phyloP scores from a whole-genome alignment of 1,284 basidiomycete genomes.

The Prillingera fragicola region DNA sequence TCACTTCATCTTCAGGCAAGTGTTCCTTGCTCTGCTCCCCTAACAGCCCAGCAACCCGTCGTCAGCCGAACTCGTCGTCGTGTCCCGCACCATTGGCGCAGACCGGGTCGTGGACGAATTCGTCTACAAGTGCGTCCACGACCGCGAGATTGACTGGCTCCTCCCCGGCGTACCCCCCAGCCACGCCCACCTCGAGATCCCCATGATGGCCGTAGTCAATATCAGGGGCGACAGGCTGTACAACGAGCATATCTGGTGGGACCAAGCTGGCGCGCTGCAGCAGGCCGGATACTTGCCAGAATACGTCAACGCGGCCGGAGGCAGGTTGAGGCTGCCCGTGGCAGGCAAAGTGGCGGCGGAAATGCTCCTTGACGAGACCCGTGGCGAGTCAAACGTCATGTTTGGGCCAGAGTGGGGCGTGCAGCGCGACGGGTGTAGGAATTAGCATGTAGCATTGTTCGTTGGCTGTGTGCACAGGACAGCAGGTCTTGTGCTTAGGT shows the following conservation, averaged over 20 bases:
- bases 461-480: too few relatives aligned
- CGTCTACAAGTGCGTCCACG: constrained; percentile 49
- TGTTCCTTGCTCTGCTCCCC: background rate
- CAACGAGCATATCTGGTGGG: constrained; percentile 52
- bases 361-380: constrained; percentile 22
- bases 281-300: constrained; percentile 22
- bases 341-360: constrained; percentile 14
- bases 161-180: constrained; percentile 51
- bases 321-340: constrained; percentile 19
- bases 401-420: constrained; percentile 19
- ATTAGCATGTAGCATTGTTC: too few relatives aligned
- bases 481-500: too few relatives aligned
- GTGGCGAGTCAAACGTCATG: constrained; percentile 22
- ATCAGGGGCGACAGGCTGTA: constrained; percentile 56
- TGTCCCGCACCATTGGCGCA: constrained; percentile 23
- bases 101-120: constrained; percentile 31
- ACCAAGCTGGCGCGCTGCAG: constrained; percentile 23
- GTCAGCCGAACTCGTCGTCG: constrained; percentile 47
- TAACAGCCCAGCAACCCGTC: constrained; percentile 11
- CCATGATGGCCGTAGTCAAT: constrained; percentile 57
- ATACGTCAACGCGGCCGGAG: constrained; percentile 8
- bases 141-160: constrained; percentile 53
- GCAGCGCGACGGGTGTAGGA: too few relatives aligned
- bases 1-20: constrained; percentile 38
- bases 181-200: constrained; percentile 52